Conservation (phyloP, 2,329 filamentous ascomycete genomes). For the Neofusicoccum cordaticola region DNA sequence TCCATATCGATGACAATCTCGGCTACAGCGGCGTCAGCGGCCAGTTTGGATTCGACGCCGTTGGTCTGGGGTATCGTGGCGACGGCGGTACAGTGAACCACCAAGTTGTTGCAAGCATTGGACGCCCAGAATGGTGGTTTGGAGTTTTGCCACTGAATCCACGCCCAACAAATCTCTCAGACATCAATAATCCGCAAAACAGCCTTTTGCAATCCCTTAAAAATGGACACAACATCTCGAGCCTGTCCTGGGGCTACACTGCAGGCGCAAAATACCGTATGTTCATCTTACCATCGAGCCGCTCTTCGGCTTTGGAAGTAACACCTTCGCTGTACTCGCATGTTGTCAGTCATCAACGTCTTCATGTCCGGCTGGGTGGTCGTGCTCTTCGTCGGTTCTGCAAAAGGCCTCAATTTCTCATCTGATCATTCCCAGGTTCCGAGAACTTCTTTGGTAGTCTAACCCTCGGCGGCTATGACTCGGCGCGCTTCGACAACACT, state of each 20-base stretch:
- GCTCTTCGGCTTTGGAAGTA: background rate
- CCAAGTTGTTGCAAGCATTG: background rate
- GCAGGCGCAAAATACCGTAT: slow-evolving; percentile 31
- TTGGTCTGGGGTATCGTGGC: background rate
- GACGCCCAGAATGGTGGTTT: slow-evolving; percentile 17
- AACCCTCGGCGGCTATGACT: slow-evolving; percentile 40
- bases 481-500: slow-evolving; percentile 28
- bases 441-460: slow-evolving; percentile 35
- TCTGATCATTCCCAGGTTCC: background rate
- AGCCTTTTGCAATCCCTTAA: background rate
- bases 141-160: slow-evolving; percentile 25
- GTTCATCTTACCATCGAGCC: background rate
- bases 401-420: too few relatives aligned
- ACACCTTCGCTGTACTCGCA: background rate
- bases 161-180: background rate
- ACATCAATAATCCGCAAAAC: background rate
- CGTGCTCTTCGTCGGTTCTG: too few relatives aligned
- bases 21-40: background rate
- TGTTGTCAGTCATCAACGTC: too few relatives aligned
- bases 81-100: background rate
- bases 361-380: too few relatives aligned
- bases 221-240: slow-evolving; percentile 27
- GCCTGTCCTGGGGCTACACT: slow-evolving; percentile 37
- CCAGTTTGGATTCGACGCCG: background rate
- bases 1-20: background rate